These are phyloP conservation scores for Verticillium nubilum DNA, from an alignment of 2,329 filamentous ascomycete species.

Conservation along the genomic window DNA sequence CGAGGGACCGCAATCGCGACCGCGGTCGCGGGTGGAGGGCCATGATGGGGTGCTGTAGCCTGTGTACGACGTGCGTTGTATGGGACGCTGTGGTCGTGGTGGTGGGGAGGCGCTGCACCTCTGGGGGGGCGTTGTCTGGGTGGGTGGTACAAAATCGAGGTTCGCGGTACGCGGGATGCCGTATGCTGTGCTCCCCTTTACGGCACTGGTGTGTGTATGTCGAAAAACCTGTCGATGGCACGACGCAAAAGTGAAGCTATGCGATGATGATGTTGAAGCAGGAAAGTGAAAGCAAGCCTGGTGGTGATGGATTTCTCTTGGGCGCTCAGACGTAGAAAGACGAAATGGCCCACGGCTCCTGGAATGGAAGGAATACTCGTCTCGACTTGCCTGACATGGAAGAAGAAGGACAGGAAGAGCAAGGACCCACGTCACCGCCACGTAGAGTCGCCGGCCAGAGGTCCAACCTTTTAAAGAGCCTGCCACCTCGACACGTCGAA, in stretches of 20 bases:
- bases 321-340: background rate
- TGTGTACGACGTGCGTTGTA: background rate
- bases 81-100: background rate
- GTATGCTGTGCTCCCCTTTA: background rate
- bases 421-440: constrained; percentile 9
- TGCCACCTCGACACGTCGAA: no score
- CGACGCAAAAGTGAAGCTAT: background rate
- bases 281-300: constrained; percentile 4
- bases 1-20: background rate
- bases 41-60: background rate
- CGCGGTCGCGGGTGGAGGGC: background rate
- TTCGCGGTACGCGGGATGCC: background rate
- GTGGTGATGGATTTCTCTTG: background rate
- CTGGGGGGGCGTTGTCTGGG: background rate
- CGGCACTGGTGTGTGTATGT: background rate
- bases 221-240: background rate
- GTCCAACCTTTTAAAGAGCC: no score
- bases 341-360: background rate
- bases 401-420: background rate
- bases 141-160: background rate
- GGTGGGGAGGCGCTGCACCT: background rate
- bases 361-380: background rate
- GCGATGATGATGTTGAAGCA: background rate
- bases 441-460: background rate
- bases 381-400: background rate